Conservation (phyloP, 352 stramenopile species). For the Phytopythium mirpurense region DNA sequence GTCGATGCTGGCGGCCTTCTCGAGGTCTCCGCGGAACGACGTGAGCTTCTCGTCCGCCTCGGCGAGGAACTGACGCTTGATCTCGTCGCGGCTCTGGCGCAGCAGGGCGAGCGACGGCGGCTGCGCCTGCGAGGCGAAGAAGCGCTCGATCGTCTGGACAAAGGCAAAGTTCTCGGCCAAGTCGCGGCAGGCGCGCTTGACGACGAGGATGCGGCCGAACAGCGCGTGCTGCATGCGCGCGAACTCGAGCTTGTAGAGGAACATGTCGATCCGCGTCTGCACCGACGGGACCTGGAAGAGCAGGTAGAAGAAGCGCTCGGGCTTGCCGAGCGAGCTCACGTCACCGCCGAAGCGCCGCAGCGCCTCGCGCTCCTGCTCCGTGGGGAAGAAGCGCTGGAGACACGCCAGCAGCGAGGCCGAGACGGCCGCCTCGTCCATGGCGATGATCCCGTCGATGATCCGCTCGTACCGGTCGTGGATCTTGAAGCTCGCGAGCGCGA, state of each 20-base stretch:
- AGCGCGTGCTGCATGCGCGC: slow-evolving; percentile 30
- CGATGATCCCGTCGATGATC: slow-evolving; percentile 49
- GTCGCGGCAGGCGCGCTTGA: slow-evolving; percentile 61
- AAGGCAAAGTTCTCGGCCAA: slow-evolving; percentile 71
- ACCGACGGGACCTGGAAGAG: slow-evolving; percentile 57
- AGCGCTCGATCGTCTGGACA: slow-evolving; percentile 42
- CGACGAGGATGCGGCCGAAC: slow-evolving; percentile 38
- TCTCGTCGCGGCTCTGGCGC: slow-evolving; percentile 16
- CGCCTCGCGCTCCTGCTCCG: slow-evolving; percentile 44
- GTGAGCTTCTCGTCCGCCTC: slow-evolving; percentile 46
- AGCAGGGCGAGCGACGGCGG: slow-evolving; percentile 34
- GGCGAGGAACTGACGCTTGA: slow-evolving; percentile 29
- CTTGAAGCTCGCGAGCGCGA: slow-evolving; percentile 75
- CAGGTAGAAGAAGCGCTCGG: slow-evolving; percentile 66
- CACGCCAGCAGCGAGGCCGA: slow-evolving; percentile 58
- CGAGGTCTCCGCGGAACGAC: slow-evolving; percentile 53
- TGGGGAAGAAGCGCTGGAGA: slow-evolving; percentile 75
- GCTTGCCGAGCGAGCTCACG: slow-evolving; percentile 46
- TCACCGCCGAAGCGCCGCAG: slow-evolving; percentile 41
- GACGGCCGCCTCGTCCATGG: slow-evolving; percentile 52
- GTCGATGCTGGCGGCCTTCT: slow-evolving; percentile 45
- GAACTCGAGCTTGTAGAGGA: slow-evolving; percentile 78
- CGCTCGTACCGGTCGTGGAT: slow-evolving; percentile 64
- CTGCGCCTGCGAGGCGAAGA: slow-evolving; percentile 34
- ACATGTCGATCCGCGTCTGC: slow-evolving; percentile 62